Base-by-base conservation (phyloP, 2,329 filamentous ascomycete genomes). In the Penicillium freii region DNA sequence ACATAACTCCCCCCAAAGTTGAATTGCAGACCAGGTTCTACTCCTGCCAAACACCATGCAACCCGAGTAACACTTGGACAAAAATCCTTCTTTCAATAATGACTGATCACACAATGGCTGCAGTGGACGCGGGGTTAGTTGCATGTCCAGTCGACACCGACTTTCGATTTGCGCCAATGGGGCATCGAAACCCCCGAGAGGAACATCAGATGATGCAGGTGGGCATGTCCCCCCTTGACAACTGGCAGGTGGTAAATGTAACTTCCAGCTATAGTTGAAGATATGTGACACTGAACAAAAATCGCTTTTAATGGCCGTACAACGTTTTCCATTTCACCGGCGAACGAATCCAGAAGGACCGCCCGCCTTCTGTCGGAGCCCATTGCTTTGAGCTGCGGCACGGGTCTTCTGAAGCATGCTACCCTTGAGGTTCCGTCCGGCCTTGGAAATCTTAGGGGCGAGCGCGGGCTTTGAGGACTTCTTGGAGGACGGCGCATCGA, bases 371-470 rank as follows among this genome's bases (percentile, higher is more conserved):
- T 74, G 73, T 60, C 73, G 70, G 54, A 78, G 58, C 7, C 75
- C 73, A 51, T 73, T 73, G 38, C 69, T 62, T 43, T 65, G 60
- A 1, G 64, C 69, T 15, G 66, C 72, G 45, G 63, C 73, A 47
- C 72, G 70, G 43, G 67, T 60, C 46, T 71, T 68, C 31, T 72
- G 70, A 42, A 79, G 64, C 77, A 76, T 79, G 46, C 63, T 70
- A 33, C 77, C 71, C 54, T 69, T 73, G 27, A 77, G 61, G 51
- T 69, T 71, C 29, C 68, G 71, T 49, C 75, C 75, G 6, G 61
- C 51, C 56, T 75, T 76, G 10, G 76, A 79, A 2, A 74, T 71
- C 62, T 79, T 81, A 0, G 81, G 81, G 7, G 77, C 64, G n/a
- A 77, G 61, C 42, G 73, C 66, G 19, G 77, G 64, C 36, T 76